Evolutionary conservation across 352 stramenopile species (phyloP).

Genomic region (Phytophthora chlamydospora): DNA sequence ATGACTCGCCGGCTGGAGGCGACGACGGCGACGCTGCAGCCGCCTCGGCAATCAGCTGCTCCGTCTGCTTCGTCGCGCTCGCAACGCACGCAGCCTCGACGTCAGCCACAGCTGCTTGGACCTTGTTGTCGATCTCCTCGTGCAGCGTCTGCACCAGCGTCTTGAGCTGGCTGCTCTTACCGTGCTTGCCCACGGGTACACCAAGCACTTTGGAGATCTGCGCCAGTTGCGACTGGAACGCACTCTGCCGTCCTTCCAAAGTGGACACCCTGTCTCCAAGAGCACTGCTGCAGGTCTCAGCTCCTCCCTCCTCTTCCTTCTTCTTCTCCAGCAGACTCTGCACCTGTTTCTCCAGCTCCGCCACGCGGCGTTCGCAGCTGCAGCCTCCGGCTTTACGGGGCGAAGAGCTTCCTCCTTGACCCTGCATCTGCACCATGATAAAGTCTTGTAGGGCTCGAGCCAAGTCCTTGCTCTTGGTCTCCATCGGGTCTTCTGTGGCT

Average conservation of each 20-base stretch:
- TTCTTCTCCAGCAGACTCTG: constrained; percentile 33
- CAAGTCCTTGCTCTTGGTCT: constrained; percentile 57
- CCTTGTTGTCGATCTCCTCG: constrained; percentile 72
- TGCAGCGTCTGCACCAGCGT: constrained; percentile 73
- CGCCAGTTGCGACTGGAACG: constrained; percentile 82
- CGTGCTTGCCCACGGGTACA: constrained; percentile 63
- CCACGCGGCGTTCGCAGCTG: constrained; percentile 58
- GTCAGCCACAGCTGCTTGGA: constrained; percentile 35
- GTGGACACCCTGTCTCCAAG: constrained; percentile 76
- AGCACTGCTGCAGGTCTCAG: constrained; percentile 19
- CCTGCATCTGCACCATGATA: constrained; percentile 54
- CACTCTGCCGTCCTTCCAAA: constrained; percentile 74
- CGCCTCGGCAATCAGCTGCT: constrained; percentile 25
- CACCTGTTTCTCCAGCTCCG: constrained; percentile 65
- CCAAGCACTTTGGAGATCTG: constrained; percentile 78
- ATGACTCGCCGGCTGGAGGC: constrained; percentile 22
- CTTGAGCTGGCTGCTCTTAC: constrained; percentile 72
- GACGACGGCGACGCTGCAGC: constrained; percentile 12
- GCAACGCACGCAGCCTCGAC: constrained; percentile 26
- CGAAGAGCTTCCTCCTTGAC: constrained; percentile 7
- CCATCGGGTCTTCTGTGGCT: constrained; percentile 24
- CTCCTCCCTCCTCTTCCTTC: constrained; percentile 14
- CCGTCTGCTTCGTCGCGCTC: constrained; percentile 14
- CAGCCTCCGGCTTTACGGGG: constrained; percentile 22
- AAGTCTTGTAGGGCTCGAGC: constrained; percentile 61